Evolutionary conservation across 768 basidiomycete genomes (phyloP).

Genomic region (Trametes sanguinea): DNA sequence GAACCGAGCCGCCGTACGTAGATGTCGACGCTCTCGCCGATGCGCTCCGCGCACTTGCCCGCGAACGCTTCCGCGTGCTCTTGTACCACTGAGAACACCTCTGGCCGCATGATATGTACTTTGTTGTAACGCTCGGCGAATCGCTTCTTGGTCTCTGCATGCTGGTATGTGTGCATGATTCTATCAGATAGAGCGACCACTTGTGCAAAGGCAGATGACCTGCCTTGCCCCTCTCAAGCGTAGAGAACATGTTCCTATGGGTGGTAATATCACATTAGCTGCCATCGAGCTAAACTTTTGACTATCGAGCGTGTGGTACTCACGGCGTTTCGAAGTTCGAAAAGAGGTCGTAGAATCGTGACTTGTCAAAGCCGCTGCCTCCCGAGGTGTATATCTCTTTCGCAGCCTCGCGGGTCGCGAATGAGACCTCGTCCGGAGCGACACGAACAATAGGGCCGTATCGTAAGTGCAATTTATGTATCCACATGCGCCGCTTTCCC

Average conservation of each 20-base stretch:
- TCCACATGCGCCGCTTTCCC: constrained; percentile 19
- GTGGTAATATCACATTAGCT: not conserved
- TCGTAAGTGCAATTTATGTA: constrained; percentile 21
- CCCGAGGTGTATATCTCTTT: constrained; percentile 29
- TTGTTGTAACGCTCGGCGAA: constrained; percentile 28
- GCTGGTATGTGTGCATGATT: constrained; percentile 2
- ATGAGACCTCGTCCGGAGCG: constrained; percentile 27
- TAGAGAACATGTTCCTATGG: constrained; percentile 27
- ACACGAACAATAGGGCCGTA: constrained; percentile 27
- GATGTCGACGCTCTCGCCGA: constrained; percentile 19
- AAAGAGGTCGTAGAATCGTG: constrained; percentile 23
- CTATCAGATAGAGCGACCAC: not conserved
- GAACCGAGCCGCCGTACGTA: constrained; percentile 11
- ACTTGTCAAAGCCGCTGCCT: constrained; percentile 28
- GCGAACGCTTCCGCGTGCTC: constrained; percentile 22
- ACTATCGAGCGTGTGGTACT: not conserved
- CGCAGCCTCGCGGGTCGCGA: constrained; percentile 25
- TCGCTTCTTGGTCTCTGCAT: constrained; percentile 20
- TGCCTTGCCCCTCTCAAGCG: constrained; percentile 12
- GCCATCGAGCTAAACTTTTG: too few species aligned
- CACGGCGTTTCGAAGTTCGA: constrained; percentile 19
- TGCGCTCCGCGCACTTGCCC: constrained; percentile 11
- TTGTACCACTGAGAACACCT: constrained; percentile 18
- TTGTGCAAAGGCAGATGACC: not conserved
- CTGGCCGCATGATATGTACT: constrained; percentile 20